Evolutionary conservation across 306 rosid species (phyloP), one percentile per base, ranked within the genome.

Genomic region (Albizia julibrissin): DNA sequence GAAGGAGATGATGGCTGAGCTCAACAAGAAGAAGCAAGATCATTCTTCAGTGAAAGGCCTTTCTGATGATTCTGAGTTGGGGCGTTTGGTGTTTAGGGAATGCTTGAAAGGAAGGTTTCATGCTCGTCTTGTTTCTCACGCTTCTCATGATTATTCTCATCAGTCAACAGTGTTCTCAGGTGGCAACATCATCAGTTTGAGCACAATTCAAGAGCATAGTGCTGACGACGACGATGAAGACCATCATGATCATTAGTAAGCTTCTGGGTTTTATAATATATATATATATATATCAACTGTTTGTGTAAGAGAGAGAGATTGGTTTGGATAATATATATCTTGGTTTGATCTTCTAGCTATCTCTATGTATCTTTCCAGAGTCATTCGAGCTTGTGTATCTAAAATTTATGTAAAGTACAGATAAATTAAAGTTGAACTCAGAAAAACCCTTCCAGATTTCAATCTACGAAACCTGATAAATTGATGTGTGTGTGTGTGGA

Each of bases 1-100:
- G 13, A 59, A 39, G 83, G 85, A 86, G 80, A 33, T 86, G 79
- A 77, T 67, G 72, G 83, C 46, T 12, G 75, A 75, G 64, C 74
- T 71, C 21, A 42, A 43, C 31, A n/a, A 5, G 42, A n/a, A 15
- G 8, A 77, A 79, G 52, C 18, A 47, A 47, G 52, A 47, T 43
- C 11, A 12, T 14, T 47, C 52, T 69, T 13, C n/a, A 54, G 72
- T 42, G 74, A 66, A 72, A 72, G 78, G 56, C 21, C 6, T 34
- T 16, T 66, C 44, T 31, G 22, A 33, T 33, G 24, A 33, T 44
- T 72, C 72, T 0, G 78, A 80, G 39, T 71, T 83, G 11, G 83
- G 83, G 27, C 52, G 37, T 5, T 79, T 47, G 76, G 75, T 86
- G 49, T 44, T 77, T 26, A 14, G 43, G 34, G 83, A 83, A 15